These are phyloP conservation scores for Calonectria montana DNA, from an alignment of 2,329 filamentous ascomycete species.

Conservation along the genomic window DNA sequence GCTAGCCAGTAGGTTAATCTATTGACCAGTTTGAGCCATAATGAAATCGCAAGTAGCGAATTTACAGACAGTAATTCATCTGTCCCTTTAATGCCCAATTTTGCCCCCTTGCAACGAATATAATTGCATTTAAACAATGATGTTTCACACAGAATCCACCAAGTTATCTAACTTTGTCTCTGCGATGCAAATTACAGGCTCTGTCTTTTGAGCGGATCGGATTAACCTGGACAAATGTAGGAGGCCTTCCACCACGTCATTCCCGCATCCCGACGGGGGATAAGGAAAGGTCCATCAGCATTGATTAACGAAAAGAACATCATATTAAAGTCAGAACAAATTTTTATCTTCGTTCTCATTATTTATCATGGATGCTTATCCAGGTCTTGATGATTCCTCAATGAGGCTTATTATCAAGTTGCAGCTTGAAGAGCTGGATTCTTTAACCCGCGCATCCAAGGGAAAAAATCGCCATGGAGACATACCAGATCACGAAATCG, in stretches of 20 bases:
- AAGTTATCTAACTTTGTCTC: no score
- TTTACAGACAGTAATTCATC: no score
- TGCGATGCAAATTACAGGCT: no score
- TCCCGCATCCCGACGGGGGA: no score
- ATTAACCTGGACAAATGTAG: neutral
- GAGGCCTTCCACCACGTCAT: neutral
- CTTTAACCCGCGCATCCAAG: neutral
- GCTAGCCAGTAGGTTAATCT: no score
- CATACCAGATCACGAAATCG: constrained; percentile 4
- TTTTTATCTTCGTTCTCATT: neutral
- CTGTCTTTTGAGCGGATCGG: neutral
- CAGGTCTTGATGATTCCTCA: neutral
- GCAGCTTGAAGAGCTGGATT: constrained; percentile 17
- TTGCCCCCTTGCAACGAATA: no score
- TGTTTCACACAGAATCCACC: no score
- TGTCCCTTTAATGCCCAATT: no score
- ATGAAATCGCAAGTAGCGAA: no score
- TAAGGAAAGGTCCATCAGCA: neutral
- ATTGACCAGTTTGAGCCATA: no score
- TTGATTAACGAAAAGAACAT: neutral
- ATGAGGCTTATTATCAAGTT: constrained; percentile 16
- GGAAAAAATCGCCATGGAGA: constrained; percentile 25
- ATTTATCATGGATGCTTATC: neutral
- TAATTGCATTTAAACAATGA: no score
- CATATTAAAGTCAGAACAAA: neutral